Conservation (phyloP, 331 rosid genomes). For the Arachis monticola region DNA sequence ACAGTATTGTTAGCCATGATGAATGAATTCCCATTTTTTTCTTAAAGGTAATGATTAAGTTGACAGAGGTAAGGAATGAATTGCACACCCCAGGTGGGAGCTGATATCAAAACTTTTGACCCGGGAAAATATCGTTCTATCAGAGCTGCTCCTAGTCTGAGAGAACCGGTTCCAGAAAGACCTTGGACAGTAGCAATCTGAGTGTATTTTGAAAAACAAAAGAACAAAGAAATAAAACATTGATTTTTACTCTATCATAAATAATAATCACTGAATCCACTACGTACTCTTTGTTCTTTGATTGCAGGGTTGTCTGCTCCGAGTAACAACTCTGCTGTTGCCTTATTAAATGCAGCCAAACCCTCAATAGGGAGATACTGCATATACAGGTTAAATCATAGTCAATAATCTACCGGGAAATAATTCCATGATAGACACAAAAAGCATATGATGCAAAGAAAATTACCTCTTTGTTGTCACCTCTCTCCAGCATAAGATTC, state of each 20-base stretch:
- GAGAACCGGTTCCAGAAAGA: conserved; percentile 98
- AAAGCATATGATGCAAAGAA: conserved; percentile 1
- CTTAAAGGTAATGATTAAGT: neutral
- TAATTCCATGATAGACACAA: conserved; percentile 32
- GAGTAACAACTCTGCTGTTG: conserved; percentile 83
- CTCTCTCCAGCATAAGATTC: conserved; percentile 86
- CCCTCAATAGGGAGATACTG: conserved; percentile 99
- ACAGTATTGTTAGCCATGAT: conserved; percentile 15
- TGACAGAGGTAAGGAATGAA: conserved; percentile 10
- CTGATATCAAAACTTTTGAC: conserved; percentile 84
- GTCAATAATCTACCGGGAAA: conserved; percentile 37
- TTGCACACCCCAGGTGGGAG: conserved; percentile 95
- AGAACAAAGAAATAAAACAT: conserved; percentile 6
- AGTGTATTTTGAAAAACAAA: conserved; percentile 33
- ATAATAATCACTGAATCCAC: conserved; percentile 1
- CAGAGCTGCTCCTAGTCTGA: conserved; percentile 88
- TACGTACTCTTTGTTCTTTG: conserved; percentile 73
- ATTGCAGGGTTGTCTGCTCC: conserved; percentile 87
- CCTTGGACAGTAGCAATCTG: conserved; percentile 99
- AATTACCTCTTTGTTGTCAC: conserved; percentile 93
- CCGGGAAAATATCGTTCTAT: conserved; percentile 89
- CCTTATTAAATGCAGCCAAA: conserved; percentile 96
- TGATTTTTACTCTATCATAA: conserved; percentile 10
- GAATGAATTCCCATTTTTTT: conserved; percentile 7
- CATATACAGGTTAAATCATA: conserved; percentile 31